Percentiles rank a stretch among this genome's conserved stretches.
Evolutionary conservation across 306 rosid species (phyloP).

Genomic region (Casuarina cunninghamiana): DNA sequence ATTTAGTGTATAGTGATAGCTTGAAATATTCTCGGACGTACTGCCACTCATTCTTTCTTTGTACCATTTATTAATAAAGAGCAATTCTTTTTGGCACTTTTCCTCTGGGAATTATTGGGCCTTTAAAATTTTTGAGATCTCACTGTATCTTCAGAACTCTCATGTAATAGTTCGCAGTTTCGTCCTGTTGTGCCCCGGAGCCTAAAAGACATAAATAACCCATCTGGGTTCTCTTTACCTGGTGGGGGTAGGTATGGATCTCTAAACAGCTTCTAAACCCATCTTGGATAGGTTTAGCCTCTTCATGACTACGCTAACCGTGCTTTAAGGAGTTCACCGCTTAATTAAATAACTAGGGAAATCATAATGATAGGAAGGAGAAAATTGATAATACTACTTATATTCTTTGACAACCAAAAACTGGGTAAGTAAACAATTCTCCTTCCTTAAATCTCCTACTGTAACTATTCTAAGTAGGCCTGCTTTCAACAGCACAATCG

Average conservation of each 20-base stretch:
- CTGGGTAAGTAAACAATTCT: not conserved
- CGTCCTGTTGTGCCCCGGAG: no score
- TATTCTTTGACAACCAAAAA: not conserved
- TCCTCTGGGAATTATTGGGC: not conserved
- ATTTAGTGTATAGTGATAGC: not conserved
- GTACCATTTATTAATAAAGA: not conserved
- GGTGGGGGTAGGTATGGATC: no score
- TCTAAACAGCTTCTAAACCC: no score
- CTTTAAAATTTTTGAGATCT: not conserved
- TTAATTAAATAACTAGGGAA: no score
- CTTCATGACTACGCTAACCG: no score
- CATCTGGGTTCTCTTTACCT: no score
- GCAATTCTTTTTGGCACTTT: not conserved
- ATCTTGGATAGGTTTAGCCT: no score
- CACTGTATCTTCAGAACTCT: not conserved
- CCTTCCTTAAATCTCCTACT: not conserved
- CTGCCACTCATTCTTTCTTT: not conserved
- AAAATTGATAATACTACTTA: not conserved
- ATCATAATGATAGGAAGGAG: not conserved
- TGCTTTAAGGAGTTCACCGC: no score
- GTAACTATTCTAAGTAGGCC: not conserved
- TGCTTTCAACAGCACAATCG: not conserved
- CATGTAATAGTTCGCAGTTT: not conserved
- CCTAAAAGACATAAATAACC: no score
- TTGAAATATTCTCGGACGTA: not conserved